Percentiles rank a stretch among this genome's conserved stretches.
These are phyloP conservation scores for Knoxia roxburghii DNA, from an alignment of 257 asterid genomes.

Conservation along the genomic window DNA sequence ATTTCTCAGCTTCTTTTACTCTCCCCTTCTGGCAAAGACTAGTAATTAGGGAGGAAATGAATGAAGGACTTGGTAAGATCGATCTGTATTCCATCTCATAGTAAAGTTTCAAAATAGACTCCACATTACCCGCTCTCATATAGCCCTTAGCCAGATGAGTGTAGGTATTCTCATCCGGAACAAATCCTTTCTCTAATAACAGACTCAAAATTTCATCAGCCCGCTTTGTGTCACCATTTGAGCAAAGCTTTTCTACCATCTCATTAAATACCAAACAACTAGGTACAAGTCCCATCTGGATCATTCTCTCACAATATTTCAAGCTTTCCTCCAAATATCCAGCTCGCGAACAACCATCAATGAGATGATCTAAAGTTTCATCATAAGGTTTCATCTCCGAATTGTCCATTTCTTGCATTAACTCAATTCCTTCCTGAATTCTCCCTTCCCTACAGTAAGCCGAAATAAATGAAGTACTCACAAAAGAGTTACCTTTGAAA, in stretches of 20 bases:
- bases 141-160: constrained; percentile 57
- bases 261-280: constrained; percentile 38
- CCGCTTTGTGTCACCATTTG: constrained; percentile 39
- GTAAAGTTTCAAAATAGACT: constrained; percentile 45
- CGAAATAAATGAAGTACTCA: constrained; percentile 44
- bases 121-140: constrained; percentile 40
- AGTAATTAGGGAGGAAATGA: constrained; percentile 32
- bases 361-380: constrained; percentile 48
- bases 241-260: constrained; percentile 50
- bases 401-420: constrained; percentile 51
- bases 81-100: constrained; percentile 69
- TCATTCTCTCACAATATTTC: constrained; percentile 51
- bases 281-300: constrained; percentile 40
- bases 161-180: constrained; percentile 44
- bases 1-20: constrained; percentile 50
- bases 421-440: constrained; percentile 43
- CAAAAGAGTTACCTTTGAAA: constrained; percentile 57
- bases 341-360: constrained; percentile 45
- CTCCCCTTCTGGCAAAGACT: constrained; percentile 46
- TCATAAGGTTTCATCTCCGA: constrained; percentile 43
- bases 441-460: constrained; percentile 47
- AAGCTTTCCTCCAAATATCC: constrained; percentile 52
- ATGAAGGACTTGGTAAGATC: constrained; percentile 32
- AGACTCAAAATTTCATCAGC: constrained; percentile 57
- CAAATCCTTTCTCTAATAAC: constrained; percentile 55